phyloP scores from a whole-genome alignment of 2,329 filamentous ascomycete genomes.

The Fusarium sulawesiense region DNA sequence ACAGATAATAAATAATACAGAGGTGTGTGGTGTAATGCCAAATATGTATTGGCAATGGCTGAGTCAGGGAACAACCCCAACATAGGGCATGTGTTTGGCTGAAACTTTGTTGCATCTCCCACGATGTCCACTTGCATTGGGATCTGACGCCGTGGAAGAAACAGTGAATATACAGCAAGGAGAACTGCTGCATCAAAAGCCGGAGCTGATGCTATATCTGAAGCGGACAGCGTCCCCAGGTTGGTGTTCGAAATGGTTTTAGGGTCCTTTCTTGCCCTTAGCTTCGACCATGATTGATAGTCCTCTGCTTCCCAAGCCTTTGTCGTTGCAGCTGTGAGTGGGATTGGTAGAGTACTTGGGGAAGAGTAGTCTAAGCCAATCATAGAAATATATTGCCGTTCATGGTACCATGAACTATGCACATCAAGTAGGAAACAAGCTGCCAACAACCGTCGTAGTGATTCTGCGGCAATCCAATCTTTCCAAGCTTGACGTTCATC shows the following conservation, averaged over 20 bases:
- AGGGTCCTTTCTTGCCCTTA: slow-evolving; percentile 43
- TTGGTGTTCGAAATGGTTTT: slow-evolving; percentile 46
- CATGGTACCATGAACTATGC: slow-evolving; percentile 66
- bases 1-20: slow-evolving; percentile 68
- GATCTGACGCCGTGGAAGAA: slow-evolving; percentile 51
- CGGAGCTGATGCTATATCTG: slow-evolving; percentile 51
- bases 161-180: slow-evolving; percentile 54
- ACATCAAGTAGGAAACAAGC: slow-evolving; percentile 68
- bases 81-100: slow-evolving; percentile 47
- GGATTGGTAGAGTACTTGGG: slow-evolving; percentile 55
- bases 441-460: slow-evolving; percentile 64
- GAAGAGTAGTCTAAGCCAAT: slow-evolving; percentile 53
- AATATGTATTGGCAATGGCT: slow-evolving; percentile 63
- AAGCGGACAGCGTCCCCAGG: slow-evolving; percentile 51
- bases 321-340: slow-evolving; percentile 58
- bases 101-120: slow-evolving; percentile 41
- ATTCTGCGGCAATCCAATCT: slow-evolving; percentile 64
- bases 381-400: slow-evolving; percentile 56
- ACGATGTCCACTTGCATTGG: slow-evolving; percentile 44
- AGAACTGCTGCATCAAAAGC: slow-evolving; percentile 56
- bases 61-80: slow-evolving; percentile 58
- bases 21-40: slow-evolving; percentile 69
- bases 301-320: slow-evolving; percentile 62
- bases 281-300: slow-evolving; percentile 59
- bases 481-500: slow-evolving; percentile 58